Evolutionary conservation across 805 yeast species (phyloP).

Genomic region (Candida loeiensis): DNA sequence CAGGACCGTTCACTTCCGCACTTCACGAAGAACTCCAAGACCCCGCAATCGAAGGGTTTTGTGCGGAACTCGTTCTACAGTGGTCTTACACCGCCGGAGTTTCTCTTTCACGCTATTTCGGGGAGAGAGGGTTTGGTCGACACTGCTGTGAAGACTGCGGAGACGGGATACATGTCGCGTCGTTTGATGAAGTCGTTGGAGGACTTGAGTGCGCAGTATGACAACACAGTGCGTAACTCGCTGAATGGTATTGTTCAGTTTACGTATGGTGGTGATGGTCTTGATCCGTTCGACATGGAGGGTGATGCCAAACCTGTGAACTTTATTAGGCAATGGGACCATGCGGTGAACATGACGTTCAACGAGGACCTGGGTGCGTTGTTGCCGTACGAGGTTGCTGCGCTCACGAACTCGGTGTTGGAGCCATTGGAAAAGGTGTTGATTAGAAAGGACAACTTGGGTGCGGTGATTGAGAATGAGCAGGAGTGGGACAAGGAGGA

Average conservation of each 20-base stretch:
- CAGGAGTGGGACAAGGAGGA: conserved; percentile 48
- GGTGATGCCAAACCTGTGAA: conserved; percentile 97
- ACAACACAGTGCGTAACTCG: conserved; percentile 91
- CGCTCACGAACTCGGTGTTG: conserved; percentile 53
- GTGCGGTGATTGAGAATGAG: conserved; percentile 45
- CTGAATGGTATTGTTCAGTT: conserved; percentile 96
- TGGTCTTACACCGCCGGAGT: conserved; percentile 95
- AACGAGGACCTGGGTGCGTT: conserved; percentile 51
- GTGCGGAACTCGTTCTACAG: conserved; percentile 93
- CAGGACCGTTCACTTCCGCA: conserved; percentile 98
- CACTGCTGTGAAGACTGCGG: conserved; percentile 99
- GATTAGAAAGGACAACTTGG: conserved; percentile 70
- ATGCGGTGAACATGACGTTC: conserved; percentile 72
- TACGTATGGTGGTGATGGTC: conserved; percentile 97
- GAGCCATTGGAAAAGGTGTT: conserved; percentile 58
- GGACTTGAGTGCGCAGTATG: conserved; percentile 91
- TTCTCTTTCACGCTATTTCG: conserved; percentile 95
- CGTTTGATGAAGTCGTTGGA: conserved; percentile 96
- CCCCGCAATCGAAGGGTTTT: conserved; percentile 97
- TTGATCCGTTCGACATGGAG: conserved; percentile 98
- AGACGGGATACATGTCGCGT: conserved; percentile 98
- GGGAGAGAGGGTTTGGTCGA: conserved; percentile 99
- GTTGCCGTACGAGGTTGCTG: conserved; percentile 65
- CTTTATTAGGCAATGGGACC: conserved; percentile 92
- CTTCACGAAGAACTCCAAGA: conserved; percentile 90